These are phyloP conservation scores for Nannochloris sp. DNA, from an alignment of 139 green algal species.

Conservation along the genomic window DNA sequence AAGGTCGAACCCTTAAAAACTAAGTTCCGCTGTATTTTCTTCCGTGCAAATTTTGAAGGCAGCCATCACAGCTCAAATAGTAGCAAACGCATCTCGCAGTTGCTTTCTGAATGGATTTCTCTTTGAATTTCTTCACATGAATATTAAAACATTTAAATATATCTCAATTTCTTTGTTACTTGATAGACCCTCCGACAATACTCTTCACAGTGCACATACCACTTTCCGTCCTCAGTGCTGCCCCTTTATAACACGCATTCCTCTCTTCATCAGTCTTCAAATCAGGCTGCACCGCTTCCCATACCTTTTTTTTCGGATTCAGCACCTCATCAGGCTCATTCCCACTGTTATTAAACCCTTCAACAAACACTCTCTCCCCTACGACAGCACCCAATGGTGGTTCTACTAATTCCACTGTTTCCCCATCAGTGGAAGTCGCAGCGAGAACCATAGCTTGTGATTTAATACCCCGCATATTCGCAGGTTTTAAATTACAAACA, in stretches of 20 bases:
- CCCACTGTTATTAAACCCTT: constrained; percentile 48
- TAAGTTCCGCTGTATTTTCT: no score
- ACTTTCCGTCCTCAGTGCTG: constrained; percentile 40
- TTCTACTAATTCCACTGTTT: constrained; percentile 74
- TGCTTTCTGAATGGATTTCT: no score
- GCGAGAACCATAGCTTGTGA: constrained; percentile 87
- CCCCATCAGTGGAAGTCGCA: constrained; percentile 55
- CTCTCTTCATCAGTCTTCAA: constrained; percentile 44
- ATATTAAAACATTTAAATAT: no score
- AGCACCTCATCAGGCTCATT: constrained; percentile 75
- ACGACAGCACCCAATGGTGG: constrained; percentile 57
- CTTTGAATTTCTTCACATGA: no score
- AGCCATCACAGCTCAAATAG: no score
- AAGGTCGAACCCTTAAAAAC: no score
- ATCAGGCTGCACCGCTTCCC: constrained; percentile 59
- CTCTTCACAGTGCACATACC: constrained; percentile 49
- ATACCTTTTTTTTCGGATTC: constrained; percentile 85
- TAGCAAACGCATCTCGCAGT: no score
- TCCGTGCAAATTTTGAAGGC: no score
- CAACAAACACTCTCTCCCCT: constrained; percentile 67
- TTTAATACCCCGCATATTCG: constrained; percentile 82
- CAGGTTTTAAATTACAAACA: constrained; percentile 91
- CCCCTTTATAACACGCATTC: constrained; percentile 64
- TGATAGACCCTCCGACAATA: constrained; percentile 45
- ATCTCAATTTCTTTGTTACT: no score